Conservation (phyloP, 1,284 basidiomycete genomes). For the Trametes sp. region DNA sequence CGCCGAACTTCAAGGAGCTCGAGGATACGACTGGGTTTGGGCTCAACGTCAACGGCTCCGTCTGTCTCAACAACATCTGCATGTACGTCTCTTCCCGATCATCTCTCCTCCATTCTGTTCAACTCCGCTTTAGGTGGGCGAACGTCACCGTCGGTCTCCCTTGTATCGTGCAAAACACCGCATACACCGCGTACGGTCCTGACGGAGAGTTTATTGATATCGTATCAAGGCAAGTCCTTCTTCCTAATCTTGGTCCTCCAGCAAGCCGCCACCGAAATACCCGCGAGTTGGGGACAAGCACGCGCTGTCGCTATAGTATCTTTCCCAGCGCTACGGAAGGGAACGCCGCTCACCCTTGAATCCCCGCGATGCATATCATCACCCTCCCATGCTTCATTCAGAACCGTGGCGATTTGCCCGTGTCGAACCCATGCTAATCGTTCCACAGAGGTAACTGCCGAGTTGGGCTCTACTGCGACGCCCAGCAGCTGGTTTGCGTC, state of each 20-base stretch:
- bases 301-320: background rate
- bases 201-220: constrained; percentile 74
- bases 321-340: background rate
- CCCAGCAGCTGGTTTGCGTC: constrained; percentile 64
- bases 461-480: constrained; percentile 78
- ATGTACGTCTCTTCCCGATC: constrained; percentile 58
- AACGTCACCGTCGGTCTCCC: constrained; percentile 69
- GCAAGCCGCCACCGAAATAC: background rate
- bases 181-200: constrained; percentile 73
- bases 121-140: constrained; percentile 62
- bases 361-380: background rate
- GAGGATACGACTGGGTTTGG: constrained; percentile 63
- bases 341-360: background rate
- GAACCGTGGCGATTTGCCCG: background rate
- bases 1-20: constrained; percentile 70
- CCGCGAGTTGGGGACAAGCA: background rate
- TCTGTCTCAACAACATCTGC: constrained; percentile 84
- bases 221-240: constrained; percentile 71
- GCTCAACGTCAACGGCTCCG: constrained; percentile 80
- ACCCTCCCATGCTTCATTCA: too few relatives aligned
- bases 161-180: constrained; percentile 82
- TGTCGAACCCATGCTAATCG: constrained; percentile 4
- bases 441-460: constrained; percentile 67
- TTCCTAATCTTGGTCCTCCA: background rate
- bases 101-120: background rate